Evolutionary conservation across 163 green algal species (phyloP).

Genomic region (Chlorella variabilis): DNA sequence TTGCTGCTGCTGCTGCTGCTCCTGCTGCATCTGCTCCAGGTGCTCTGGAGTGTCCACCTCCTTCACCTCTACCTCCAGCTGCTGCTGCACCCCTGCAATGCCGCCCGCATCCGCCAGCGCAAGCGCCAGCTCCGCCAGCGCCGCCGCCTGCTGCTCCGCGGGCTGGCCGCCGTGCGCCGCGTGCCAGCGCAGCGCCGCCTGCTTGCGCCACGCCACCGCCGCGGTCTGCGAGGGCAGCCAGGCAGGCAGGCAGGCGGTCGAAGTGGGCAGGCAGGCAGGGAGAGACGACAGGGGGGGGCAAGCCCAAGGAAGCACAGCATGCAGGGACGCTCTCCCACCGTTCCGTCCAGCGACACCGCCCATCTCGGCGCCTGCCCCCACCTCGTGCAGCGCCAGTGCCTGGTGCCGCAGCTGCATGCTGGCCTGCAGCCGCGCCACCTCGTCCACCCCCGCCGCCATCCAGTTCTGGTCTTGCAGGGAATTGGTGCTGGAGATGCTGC

Average conservation of each 20-base stretch:
- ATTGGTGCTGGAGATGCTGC: neutral
- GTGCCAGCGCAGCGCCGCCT: constrained; percentile 10
- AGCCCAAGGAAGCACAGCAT: too few relatives aligned
- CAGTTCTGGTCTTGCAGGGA: neutral
- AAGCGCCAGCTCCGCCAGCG: neutral
- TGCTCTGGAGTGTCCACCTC: neutral
- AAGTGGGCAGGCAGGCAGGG: neutral
- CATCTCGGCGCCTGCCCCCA: neutral
- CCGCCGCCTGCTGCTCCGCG: neutral
- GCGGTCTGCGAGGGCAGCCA: constrained; percentile 8
- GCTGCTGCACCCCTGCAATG: neutral
- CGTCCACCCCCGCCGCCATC: neutral
- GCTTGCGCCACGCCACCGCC: constrained; percentile 13
- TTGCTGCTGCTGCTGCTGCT: neutral
- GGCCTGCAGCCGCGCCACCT: neutral
- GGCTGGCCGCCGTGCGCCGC: neutral
- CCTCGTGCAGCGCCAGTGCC: neutral
- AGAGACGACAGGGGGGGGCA: too few relatives aligned
- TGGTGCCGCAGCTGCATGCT: neutral
- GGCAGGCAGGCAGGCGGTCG: too few relatives aligned
- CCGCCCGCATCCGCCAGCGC: neutral
- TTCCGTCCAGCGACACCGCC: neutral
- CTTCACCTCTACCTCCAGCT: neutral
- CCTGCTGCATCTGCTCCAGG: neutral
- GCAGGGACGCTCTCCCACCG: too few relatives aligned